phyloP scores from a whole-genome alignment of 2,329 filamentous ascomycete species.

The Colletotrichum caudatum region DNA sequence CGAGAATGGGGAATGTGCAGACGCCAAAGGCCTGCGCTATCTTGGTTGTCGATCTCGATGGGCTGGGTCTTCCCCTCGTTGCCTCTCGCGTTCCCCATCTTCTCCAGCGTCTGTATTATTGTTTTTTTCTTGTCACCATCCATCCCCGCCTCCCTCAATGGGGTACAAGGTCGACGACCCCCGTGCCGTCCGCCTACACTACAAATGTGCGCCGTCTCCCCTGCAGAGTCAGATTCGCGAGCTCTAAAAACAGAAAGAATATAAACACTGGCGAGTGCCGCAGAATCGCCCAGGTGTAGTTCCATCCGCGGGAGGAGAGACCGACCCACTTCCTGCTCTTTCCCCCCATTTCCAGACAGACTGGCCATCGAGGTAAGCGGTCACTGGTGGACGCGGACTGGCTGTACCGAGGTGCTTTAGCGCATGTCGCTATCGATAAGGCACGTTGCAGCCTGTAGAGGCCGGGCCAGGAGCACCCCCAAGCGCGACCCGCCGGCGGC shows the following conservation, averaged over 20 bases:
- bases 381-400: constrained; percentile 11
- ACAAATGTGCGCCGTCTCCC: background rate
- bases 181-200: background rate
- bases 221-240: background rate
- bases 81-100: background rate
- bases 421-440: constrained; percentile 34
- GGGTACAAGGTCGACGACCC: background rate
- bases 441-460: background rate
- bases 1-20: constrained; percentile 20
- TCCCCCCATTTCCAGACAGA: background rate
- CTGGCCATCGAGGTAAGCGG: background rate
- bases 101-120: background rate
- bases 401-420: constrained; percentile 31
- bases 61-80: background rate
- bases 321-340: background rate
- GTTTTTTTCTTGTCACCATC: background rate
- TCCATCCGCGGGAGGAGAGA: constrained; percentile 2
- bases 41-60: constrained; percentile 26
- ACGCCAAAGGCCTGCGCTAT: background rate
- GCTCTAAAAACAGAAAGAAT: constrained; percentile 22
- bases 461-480: background rate
- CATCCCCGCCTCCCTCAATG: background rate
- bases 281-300: constrained; percentile 22
- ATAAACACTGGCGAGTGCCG: constrained; percentile 12
- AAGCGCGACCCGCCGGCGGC: constrained; percentile 23